phyloP scores from a whole-genome alignment of 2,329 filamentous ascomycete species.

The Stagonosporopsis cucurbitacearum region DNA sequence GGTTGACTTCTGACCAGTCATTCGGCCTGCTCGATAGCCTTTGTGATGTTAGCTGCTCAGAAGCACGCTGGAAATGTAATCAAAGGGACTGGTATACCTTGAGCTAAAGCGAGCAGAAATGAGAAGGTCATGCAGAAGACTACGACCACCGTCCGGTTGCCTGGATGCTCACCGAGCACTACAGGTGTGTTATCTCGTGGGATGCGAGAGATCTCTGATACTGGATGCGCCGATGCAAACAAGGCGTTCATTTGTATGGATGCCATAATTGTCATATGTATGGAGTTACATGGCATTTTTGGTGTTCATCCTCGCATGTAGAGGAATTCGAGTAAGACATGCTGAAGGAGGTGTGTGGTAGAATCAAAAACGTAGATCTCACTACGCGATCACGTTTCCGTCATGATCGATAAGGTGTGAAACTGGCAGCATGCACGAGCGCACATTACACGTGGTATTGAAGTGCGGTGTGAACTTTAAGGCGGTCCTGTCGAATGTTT shows the following conservation, averaged over 20 bases:
- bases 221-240: not conserved
- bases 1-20: slow-evolving; percentile 18
- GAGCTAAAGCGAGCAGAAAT: slow-evolving; percentile 25
- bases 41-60: not conserved
- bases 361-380: not conserved
- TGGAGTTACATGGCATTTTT: not conserved
- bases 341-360: not conserved
- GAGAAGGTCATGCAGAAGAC: slow-evolving; percentile 22
- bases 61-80: not conserved
- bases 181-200: not conserved
- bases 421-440: not conserved
- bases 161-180: slow-evolving; percentile 13
- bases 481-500: not conserved
- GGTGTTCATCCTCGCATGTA: not conserved
- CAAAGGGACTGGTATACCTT: slow-evolving; percentile 19
- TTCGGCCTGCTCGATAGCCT: slow-evolving; percentile 31
- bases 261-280: not conserved
- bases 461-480: not conserved
- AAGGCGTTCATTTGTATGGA: not conserved
- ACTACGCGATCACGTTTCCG: too few species aligned
- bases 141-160: slow-evolving; percentile 19
- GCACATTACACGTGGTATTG: not conserved
- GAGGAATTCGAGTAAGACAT: not conserved
- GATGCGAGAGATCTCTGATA: not conserved
- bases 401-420: not conserved